Conservation (phyloP, 2,329 filamentous ascomycete species). For the Neopestalotiopsis clavispora region DNA sequence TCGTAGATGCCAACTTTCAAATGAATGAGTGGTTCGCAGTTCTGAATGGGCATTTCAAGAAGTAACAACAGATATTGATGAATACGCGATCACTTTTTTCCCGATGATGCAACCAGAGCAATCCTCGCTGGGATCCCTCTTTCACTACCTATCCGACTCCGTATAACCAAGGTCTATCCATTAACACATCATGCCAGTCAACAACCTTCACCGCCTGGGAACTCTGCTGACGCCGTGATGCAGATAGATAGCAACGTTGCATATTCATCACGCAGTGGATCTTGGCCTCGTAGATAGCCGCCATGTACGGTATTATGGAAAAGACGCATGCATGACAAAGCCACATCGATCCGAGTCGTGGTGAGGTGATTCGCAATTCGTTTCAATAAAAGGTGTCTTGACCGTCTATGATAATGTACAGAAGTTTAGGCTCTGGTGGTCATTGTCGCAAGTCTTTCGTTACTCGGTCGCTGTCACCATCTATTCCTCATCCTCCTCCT, state of each 20-base stretch:
- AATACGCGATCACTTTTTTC: too few relatives aligned
- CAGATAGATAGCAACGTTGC: too few relatives aligned
- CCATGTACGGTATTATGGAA: background rate
- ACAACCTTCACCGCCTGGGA: too few relatives aligned
- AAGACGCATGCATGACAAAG: background rate
- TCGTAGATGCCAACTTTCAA: background rate
- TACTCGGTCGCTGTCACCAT: constrained; percentile 1
- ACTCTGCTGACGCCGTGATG: too few relatives aligned
- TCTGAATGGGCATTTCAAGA: background rate
- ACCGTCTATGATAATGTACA: constrained; percentile 31
- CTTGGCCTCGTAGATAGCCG: too few relatives aligned
- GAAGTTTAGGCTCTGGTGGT: constrained; percentile 22
- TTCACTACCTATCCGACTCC: too few relatives aligned
- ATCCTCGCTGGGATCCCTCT: too few relatives aligned
- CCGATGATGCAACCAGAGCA: too few relatives aligned
- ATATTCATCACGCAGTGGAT: too few relatives aligned
- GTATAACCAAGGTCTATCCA: too few relatives aligned
- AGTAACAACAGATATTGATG: too few relatives aligned
- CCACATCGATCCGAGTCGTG: background rate
- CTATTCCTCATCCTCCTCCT: constrained; percentile 65
- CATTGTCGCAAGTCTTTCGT: constrained; percentile 12
- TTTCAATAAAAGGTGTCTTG: constrained; percentile 14
- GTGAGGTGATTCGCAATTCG: background rate
- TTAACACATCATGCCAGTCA: too few relatives aligned
- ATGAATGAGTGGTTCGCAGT: background rate